Evolutionary conservation across 768 basidiomycete genomes (phyloP), one percentile per base, ranked within the genome.

Genomic region (Gyrodon lividus): DNA sequence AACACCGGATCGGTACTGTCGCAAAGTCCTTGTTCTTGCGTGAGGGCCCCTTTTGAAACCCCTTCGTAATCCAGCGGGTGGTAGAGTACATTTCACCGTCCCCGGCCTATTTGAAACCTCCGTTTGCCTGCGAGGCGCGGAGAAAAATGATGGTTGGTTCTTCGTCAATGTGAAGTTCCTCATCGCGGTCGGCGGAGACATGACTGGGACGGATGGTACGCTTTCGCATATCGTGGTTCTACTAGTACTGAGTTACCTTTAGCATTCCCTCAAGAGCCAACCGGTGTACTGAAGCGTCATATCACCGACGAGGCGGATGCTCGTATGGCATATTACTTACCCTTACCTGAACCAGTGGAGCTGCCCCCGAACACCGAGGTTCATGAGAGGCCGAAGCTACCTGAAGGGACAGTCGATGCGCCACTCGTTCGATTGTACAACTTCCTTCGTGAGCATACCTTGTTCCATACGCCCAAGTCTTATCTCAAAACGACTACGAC

Each of bases 351-450:
- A 24, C 72, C 75, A 5, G 64, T 72, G 3, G 68, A 67, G 14
- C 73, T 71, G 47, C 76, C 73, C 10, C 73, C 74, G 26, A 74
- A 70, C 14, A 57, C 70, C 17, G 72, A 76, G 24, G 57, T 71
- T 12, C 76, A 79, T 20, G 73, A 77, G 37, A 63, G 60, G 48
- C 73, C 76, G 5, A 66, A 81, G 61, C 70, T 90, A 22, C 79
- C 83, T 0, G 76, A 78, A 41, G 81, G 81, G 43, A 75, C 81
- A 24, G 76, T 86, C 14, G 93, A 97, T 61, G 78, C 90, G 23
- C 94, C 95, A 10, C 78, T 98, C 3, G 80, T 93, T 7, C 81
- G 95, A 37, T 63, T 92, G 6, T 94, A 81, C 70, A 96, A 95
- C 59, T 90, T 96, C 58, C 75, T 98, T 31, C 92, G 94, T 96